phyloP scores from a whole-genome alignment of 306 rosid species.

The Citrullus mucosospermus region DNA sequence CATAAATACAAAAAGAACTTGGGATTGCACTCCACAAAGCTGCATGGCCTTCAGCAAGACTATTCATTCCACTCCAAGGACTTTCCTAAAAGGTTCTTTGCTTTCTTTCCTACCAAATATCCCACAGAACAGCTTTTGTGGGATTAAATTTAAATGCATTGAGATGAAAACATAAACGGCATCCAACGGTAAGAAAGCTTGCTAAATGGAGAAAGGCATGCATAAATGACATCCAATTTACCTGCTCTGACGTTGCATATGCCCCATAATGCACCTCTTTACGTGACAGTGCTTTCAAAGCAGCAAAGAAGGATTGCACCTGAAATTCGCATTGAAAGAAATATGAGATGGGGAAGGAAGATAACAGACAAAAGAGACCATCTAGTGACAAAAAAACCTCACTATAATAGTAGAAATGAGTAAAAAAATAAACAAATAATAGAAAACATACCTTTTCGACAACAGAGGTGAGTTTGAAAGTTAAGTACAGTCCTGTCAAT shows the following conservation, averaged over 20 bases:
- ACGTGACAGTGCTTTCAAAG: slow-evolving; percentile 78
- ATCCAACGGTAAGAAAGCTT: background rate
- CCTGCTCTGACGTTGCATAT: slow-evolving; percentile 96
- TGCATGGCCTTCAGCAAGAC: background rate
- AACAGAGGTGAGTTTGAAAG: slow-evolving; percentile 91
- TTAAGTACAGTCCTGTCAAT: slow-evolving; percentile 89
- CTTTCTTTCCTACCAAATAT: background rate
- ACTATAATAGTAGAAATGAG: background rate
- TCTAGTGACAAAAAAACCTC: background rate
- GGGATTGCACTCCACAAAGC: background rate
- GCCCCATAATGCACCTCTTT: slow-evolving; percentile 99
- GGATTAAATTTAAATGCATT: background rate
- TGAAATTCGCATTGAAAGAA: background rate
- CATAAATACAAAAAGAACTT: background rate
- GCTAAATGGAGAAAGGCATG: background rate
- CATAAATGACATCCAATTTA: slow-evolving; percentile 12
- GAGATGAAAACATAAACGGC: background rate
- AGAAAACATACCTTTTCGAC: slow-evolving; percentile 67
- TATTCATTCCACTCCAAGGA: background rate
- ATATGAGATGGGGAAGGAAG: background rate
- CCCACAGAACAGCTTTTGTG: background rate
- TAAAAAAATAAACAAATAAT: background rate
- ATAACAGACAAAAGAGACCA: background rate
- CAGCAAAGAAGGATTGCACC: slow-evolving; percentile 77
- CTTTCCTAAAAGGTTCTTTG: background rate